Evolutionary conservation across 2,329 filamentous ascomycete genomes (phyloP).

Genomic region (Corinectria fuckeliana): DNA sequence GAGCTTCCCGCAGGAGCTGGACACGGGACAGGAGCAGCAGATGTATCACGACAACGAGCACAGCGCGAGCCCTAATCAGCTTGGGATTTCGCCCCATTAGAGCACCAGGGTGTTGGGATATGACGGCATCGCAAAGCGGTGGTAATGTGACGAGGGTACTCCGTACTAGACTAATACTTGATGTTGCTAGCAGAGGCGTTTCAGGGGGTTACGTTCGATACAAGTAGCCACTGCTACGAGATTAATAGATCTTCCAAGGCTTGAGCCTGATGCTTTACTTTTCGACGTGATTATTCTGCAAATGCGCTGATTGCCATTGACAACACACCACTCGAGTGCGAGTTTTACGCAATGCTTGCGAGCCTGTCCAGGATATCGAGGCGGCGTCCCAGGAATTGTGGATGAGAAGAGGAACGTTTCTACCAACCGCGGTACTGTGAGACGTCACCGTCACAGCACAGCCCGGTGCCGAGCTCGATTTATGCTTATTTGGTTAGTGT

Average conservation of each 20-base stretch:
- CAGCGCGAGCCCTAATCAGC: slow-evolving; percentile 1
- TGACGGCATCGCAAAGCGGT: not conserved
- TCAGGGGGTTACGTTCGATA: not conserved
- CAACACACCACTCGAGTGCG: too few species aligned
- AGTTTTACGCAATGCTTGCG: too few species aligned
- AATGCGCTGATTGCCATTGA: too few species aligned
- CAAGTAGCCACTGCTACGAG: not conserved
- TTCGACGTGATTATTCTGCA: too few species aligned
- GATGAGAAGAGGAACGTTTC: not conserved
- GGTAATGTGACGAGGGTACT: not conserved
- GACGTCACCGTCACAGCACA: slow-evolving; percentile 3
- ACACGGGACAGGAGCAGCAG: slow-evolving; percentile 25
- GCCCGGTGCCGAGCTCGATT: not conserved
- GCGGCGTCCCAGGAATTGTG: not conserved
- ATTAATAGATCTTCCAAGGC: not conserved
- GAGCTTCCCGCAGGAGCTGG: slow-evolving; percentile 28
- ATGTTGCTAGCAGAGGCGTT: not conserved
- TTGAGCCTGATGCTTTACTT: too few species aligned
- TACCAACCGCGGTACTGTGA: not conserved
- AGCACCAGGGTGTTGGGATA: not conserved
- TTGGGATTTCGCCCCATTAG: not conserved
- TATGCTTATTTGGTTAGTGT: not conserved
- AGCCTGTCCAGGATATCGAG: too few species aligned
- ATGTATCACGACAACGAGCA: not conserved
- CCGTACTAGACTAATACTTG: too few species aligned